Evolutionary conservation across 176 grass and related monocot species (phyloP).

Genomic region (Oryza officinalis): DNA sequence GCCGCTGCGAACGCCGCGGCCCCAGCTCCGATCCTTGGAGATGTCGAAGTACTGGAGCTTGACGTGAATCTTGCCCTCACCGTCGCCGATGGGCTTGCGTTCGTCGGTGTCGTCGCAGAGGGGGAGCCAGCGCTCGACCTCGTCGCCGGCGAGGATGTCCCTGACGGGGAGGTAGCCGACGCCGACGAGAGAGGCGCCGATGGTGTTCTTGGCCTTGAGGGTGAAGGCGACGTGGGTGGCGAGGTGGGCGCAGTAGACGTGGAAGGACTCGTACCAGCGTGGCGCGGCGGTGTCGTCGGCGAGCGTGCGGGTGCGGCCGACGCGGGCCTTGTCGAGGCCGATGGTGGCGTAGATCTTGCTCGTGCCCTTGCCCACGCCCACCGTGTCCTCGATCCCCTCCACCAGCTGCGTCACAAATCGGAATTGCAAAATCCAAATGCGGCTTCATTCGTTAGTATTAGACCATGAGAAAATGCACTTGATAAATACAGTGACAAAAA

Average conservation of each 20-base stretch:
- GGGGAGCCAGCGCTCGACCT: conserved; percentile 46
- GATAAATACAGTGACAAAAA: too few species aligned
- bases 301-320: conserved; percentile 60
- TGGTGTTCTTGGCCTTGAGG: conserved; percentile 40
- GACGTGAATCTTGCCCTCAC: conserved; percentile 46
- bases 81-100: conserved; percentile 26
- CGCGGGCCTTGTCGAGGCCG: conserved; percentile 50
- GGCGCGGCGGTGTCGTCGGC: conserved; percentile 43
- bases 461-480: too few species aligned
- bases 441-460: too few species aligned
- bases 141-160: conserved; percentile 41
- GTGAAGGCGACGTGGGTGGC: conserved; percentile 67
- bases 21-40: conserved; percentile 52
- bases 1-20: conserved; percentile 40
- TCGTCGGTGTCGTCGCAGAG: conserved; percentile 40
- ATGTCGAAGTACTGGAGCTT: conserved; percentile 64
- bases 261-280: conserved; percentile 65
- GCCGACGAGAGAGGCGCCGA: conserved; percentile 55
- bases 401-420: conserved; percentile 40
- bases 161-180: conserved; percentile 49
- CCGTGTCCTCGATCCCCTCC: conserved; percentile 62
- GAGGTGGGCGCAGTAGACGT: conserved; percentile 74
- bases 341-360: conserved; percentile 60
- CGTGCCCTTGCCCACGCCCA: conserved; percentile 57
- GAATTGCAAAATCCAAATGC: too few species aligned